Evolutionary conservation across 768 basidiomycete genomes (phyloP).

Genomic region (Russula brevipes): DNA sequence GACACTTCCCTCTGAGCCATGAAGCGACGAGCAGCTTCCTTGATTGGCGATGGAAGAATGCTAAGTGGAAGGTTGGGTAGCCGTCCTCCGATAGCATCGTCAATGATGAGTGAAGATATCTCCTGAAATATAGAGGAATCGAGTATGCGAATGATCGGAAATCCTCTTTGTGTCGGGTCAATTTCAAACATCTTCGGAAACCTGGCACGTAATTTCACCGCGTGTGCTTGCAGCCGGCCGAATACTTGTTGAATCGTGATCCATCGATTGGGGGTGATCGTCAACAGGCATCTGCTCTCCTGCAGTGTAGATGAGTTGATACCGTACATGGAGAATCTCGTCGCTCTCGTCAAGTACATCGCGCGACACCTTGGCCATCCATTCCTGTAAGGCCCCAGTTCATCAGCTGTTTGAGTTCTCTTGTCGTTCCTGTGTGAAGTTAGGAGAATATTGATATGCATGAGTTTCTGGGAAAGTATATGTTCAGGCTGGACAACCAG

Average conservation of each 20-base stretch:
- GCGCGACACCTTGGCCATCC: conserved; percentile 9
- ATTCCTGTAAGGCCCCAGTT: not conserved
- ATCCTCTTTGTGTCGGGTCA: not conserved
- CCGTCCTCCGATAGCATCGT: conserved; percentile 4
- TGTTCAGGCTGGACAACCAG: conserved; percentile 51
- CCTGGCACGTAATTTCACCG: not conserved
- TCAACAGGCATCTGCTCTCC: conserved; percentile 37
- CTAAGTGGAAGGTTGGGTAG: not conserved
- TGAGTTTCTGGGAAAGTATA: conserved; percentile 46
- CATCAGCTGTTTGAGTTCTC: not conserved
- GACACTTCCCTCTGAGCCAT: not conserved
- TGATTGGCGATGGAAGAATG: not conserved
- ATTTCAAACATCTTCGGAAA: not conserved
- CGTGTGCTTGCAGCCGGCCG: conserved; percentile 29
- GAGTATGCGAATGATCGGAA: conserved; percentile 8
- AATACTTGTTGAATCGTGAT: conserved; percentile 37
- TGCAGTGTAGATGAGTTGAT: conserved; percentile 46
- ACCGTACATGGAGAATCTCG: conserved; percentile 42
- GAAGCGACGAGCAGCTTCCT: conserved; percentile 8
- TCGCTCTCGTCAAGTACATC: conserved; percentile 22
- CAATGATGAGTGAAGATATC: conserved; percentile 1
- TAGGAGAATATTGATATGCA: conserved; percentile 37
- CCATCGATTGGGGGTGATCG: conserved; percentile 43
- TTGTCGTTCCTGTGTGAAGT: conserved; percentile 18
- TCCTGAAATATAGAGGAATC: not conserved